These are phyloP conservation scores for Candida suzukii DNA, from an alignment of 805 yeast species.

Conservation along the genomic window DNA sequence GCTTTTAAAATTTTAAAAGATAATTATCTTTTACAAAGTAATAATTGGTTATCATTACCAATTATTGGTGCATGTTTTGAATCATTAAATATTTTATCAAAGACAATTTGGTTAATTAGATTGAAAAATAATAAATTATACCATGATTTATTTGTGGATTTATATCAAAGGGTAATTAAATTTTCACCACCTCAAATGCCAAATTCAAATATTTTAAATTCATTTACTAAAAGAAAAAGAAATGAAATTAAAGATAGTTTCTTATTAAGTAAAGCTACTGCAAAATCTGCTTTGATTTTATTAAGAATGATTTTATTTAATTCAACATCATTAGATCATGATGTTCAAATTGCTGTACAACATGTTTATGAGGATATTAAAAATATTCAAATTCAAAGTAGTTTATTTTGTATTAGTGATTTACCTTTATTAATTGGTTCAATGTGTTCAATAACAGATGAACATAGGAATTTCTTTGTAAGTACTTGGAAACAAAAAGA, in stretches of 20 bases:
- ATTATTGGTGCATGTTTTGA: constrained; percentile 2
- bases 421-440: not conserved
- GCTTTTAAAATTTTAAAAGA: not conserved
- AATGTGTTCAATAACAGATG: not conserved
- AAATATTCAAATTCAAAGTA: not conserved
- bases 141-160: not conserved
- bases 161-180: not conserved
- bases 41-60: not conserved
- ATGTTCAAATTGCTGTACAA: not conserved
- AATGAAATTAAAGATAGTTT: not conserved
- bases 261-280: not conserved
- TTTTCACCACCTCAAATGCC: not conserved
- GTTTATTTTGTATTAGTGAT: not conserved
- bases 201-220: not conserved
- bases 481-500: not conserved
- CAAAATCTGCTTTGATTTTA: not conserved
- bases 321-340: not conserved
- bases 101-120: constrained; percentile 1
- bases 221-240: not conserved
- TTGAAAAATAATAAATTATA: not conserved
- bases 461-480: not conserved
- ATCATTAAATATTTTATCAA: not conserved
- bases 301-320: not conserved
- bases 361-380: not conserved
- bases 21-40: not conserved